Base-by-base conservation (phyloP, 2,329 filamentous ascomycete genomes). In the Trichoderma lentiforme region DNA sequence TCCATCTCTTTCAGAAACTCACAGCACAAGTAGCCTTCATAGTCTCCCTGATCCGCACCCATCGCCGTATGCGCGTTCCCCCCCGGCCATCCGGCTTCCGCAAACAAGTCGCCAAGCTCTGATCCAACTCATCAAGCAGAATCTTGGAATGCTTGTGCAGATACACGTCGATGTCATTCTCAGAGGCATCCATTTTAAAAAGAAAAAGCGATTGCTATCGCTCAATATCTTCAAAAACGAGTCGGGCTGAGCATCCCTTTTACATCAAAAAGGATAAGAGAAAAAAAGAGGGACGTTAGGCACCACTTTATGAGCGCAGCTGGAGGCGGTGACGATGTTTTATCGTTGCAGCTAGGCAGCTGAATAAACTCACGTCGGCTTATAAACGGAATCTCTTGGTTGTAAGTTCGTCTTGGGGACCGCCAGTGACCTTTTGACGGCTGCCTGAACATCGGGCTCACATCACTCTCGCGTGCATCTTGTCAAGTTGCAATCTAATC, bases 61-160 rank as follows among this genome's bases (percentile, higher is more conserved):
- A 83, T 24, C 82, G 83, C 63, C 86, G 83, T n/a, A 88, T 80
- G 47, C 79, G 78, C 5, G 76, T 78, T 26, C 79, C 78, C 26
- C 83, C 83, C 70, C 84, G 80, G 63, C 82, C 84, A 73, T 87
- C 84, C 2, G 82, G 81, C 74, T 87, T 88, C 75, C 85, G 84
- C 6, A 90, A 81, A 73, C 90, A 87, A 2, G 83, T 82, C 2
- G 75, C 80, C 4, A 92, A 80, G 6, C 86, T 86, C 68, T 80
- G 80, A 78, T 89, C 85, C 75, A 91, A 86, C 74, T 91, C 88
- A 65, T 81, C 81, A 21, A 92, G 84, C 72, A 91, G 83, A 72
- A 90, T 88, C 9, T 81, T 82, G 2, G 90, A 90, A 70, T 86
- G 82, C 76, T 87, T 88, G 74, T 91, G 88, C 70, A 92, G 85